phyloP scores from a whole-genome alignment of 2,329 filamentous ascomycete genomes.

The Trichophyton schoenleinii region DNA sequence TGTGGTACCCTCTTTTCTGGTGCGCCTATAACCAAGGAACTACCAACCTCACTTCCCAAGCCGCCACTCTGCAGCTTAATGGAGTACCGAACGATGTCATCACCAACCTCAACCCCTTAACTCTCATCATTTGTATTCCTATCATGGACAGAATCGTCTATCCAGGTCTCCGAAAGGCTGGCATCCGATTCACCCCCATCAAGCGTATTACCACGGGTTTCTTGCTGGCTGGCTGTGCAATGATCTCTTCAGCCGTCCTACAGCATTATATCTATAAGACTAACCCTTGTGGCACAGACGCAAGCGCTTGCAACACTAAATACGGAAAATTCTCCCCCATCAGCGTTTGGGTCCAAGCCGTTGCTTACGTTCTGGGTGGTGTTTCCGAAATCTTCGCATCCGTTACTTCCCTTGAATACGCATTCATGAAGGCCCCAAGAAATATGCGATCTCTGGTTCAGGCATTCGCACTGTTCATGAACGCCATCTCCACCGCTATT shows the following conservation, averaged over 20 bases:
- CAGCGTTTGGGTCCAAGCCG: slow-evolving; percentile 48
- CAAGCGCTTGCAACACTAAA: slow-evolving; percentile 40
- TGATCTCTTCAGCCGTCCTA: slow-evolving; percentile 39
- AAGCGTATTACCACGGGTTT: slow-evolving; percentile 43
- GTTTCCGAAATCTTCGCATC: slow-evolving; percentile 47
- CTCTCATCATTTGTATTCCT: slow-evolving; percentile 43
- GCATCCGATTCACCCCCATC: slow-evolving; percentile 41
- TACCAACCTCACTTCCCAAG: slow-evolving; percentile 44
- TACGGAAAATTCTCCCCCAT: slow-evolving; percentile 40
- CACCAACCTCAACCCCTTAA: slow-evolving; percentile 42
- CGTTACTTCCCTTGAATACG: slow-evolving; percentile 58
- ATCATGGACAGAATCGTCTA: slow-evolving; percentile 43
- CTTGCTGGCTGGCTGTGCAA: slow-evolving; percentile 34
- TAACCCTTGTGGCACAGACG: slow-evolving; percentile 47
- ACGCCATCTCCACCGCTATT: slow-evolving; percentile 55
- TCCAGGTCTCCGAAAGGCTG: slow-evolving; percentile 35
- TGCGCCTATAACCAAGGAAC: slow-evolving; percentile 44
- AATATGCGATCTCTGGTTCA: slow-evolving; percentile 71
- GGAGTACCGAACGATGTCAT: slow-evolving; percentile 46
- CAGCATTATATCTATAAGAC: slow-evolving; percentile 46
- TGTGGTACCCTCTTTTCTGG: slow-evolving; percentile 43
- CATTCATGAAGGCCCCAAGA: slow-evolving; percentile 62
- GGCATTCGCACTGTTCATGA: slow-evolving; percentile 58
- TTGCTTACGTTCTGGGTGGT: slow-evolving; percentile 41
- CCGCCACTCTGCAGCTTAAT: slow-evolving; percentile 40